Base-by-base conservation (phyloP, 306 rosid species). In the Gillenia trifoliata region DNA sequence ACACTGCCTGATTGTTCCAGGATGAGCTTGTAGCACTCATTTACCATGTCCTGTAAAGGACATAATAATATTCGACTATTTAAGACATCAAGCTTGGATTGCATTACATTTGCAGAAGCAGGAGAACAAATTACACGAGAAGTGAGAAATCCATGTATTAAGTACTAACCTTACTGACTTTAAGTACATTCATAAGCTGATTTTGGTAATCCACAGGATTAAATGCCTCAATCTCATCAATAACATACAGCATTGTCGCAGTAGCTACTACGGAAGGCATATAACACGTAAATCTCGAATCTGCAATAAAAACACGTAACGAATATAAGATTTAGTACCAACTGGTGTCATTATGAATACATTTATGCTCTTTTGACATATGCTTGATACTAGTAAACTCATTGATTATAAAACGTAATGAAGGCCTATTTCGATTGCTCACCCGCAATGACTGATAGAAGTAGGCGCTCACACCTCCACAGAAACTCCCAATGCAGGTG, bases 211-310 rank as follows among this genome's bases (percentile, higher is more conserved):
- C 87, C 64, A 80, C 75, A 4, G 82, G 83, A 78, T 88, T 86
- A 63, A 72, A 73, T 28, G 91, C 87, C 52, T 90, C 97, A 75
- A 86, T 86, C 83, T 91, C 98, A 70, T 72, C 77, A 62, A 88
- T 86, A 57, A 88, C 91, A 66, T 85, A 90, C 83, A 94, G 85
- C 90, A 91, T 91, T 57, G 83, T 85, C 30, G 98, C 97, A 69
- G 98, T 80, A 67, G 98, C 98, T 78, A 91, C 73, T 47, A 82
- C 79, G 74, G 98, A 94, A 66, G 98, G 97, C 73, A 86, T 85
- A 80, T 77, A 81, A 68, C 89, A 64, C 85, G 84, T 83, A 70
- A 86, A 85, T 80, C 82, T 85, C 59, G 82, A 83, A 88, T 91
- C 97, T 94, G 87, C 57, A 70, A 79, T 70, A 7, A 54, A 75